Evolutionary conservation across 768 basidiomycete species (phyloP).

Genomic region (Myochromella boudieri): DNA sequence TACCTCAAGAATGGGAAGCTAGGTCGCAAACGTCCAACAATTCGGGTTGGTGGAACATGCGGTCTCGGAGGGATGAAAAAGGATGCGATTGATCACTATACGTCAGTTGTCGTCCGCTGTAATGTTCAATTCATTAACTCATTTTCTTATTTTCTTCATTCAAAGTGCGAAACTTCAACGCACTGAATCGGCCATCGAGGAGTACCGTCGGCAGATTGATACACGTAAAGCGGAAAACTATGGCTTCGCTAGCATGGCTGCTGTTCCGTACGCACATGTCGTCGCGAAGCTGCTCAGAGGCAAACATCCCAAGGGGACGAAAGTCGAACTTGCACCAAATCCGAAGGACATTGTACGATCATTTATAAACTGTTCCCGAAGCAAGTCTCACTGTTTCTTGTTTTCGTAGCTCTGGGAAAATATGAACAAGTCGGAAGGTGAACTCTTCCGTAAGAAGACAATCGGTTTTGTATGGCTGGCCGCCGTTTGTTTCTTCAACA

Average conservation of each 20-base stretch:
- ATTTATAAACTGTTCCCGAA: conserved; percentile 14
- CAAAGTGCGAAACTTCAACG: conserved; percentile 55
- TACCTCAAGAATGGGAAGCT: conserved; percentile 85
- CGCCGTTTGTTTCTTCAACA: conserved; percentile 91
- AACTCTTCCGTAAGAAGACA: conserved; percentile 63
- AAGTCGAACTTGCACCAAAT: conserved; percentile 77
- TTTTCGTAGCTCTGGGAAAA: conserved; percentile 81
- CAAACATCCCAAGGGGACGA: conserved; percentile 74
- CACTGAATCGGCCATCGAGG: conserved; percentile 73
- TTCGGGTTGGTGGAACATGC: conserved; percentile 74
- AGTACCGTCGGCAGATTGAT: conserved; percentile 70
- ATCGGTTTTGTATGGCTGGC: conserved; percentile 80
- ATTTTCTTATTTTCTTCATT: too few relatives aligned
- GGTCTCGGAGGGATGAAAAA: conserved; percentile 82
- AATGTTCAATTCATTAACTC: too few relatives aligned
- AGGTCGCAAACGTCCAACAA: conserved; percentile 78
- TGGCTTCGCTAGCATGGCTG: conserved; percentile 89
- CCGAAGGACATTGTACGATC: conserved; percentile 80
- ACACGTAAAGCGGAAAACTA: conserved; percentile 82
- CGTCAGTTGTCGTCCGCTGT: conserved; percentile 48
- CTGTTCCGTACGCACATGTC: conserved; percentile 84
- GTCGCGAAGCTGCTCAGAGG: conserved; percentile 69
- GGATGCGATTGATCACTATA: conserved; percentile 94
- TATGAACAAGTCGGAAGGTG: conserved; percentile 69
- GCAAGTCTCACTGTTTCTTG: not conserved